A percentile compares a stretch with the other conserved stretches of the same genome.
Evolutionary conservation across 225 moss, liverwort and hornwort species (phyloP).

Genomic region (Pseudoscleropodium purum): DNA sequence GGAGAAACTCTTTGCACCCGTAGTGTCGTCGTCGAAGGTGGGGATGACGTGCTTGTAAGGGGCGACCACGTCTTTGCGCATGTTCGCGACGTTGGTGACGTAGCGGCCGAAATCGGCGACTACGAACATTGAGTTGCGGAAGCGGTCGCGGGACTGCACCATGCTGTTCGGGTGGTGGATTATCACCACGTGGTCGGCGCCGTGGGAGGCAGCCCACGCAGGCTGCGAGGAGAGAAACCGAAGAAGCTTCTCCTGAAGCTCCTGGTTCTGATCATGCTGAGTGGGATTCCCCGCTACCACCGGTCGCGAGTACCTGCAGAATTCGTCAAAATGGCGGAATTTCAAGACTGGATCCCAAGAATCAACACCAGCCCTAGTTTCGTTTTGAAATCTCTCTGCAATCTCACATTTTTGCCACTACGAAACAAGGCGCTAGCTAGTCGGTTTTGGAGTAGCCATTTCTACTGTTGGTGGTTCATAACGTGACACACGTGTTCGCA

Average conservation of each 20-base stretch:
- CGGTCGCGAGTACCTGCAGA: constrained; percentile 17
- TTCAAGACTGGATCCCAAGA: background rate
- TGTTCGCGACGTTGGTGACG: constrained; percentile 21
- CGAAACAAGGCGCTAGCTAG: too few relatives aligned
- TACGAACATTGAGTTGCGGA: constrained; percentile 32
- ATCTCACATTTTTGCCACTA: background rate
- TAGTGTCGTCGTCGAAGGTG: background rate
- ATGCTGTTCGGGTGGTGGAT: constrained; percentile 74
- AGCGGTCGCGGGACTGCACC: constrained; percentile 16
- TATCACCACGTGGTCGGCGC: constrained; percentile 44
- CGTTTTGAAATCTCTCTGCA: background rate
- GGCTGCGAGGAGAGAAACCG: constrained; percentile 24
- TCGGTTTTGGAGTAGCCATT: background rate
- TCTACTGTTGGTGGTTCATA: background rate
- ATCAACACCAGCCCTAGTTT: background rate
- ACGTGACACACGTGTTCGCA: background rate
- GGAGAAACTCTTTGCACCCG: background rate
- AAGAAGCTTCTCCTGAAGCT: constrained; percentile 17
- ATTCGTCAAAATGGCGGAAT: background rate
- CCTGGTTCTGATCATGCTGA: constrained; percentile 7
- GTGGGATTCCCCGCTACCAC: background rate
- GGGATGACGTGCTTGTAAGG: constrained; percentile 71
- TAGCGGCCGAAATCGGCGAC: constrained; percentile 67
- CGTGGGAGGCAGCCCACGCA: constrained; percentile 30
- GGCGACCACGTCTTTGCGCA: constrained; percentile 55